Base-by-base conservation (phyloP, 208 protist species). In the Leishmania major region DNA sequence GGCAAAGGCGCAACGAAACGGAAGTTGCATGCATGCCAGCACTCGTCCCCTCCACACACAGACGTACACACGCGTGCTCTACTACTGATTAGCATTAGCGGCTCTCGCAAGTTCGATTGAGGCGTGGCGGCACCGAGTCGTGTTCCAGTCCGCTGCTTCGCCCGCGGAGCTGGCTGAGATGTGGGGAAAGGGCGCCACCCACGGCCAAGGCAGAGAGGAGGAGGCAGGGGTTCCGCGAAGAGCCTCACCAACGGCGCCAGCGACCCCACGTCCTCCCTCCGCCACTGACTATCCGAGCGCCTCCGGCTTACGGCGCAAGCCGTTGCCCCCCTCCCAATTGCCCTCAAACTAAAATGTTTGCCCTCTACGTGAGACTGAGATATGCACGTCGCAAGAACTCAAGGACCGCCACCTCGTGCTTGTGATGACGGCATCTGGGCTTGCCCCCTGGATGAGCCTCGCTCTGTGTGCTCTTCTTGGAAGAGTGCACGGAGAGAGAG, bases 101-200 rank as follows among this genome's bases (percentile, higher is more conserved):
- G 62, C 28, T 88, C 82, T 88, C 62, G 82, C 77, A 73, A 84
- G 76, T 69, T 79, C 77, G 81, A 86, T 80, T 83, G 82, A 88
- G 78, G 55, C 77, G 69, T 72, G 49, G 51, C 82, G 82, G 85
- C 78, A 86, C 43, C 60, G 66, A 87, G 59, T 35, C 8, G 71
- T 74, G 45, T 75, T 84, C 80, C 72, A 77, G 77, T 77, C 79
- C 84, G 75, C 82, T 83, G 82, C 82, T 75, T 87, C 82, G 84
- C 86, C 75, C 75, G 80, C 86, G 78, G 80, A 69, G 8, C 59
- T 69, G 4, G 31, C 62, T 22, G 31, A 69, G 28, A 22, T 8
- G 31, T 22, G 28, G 5, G 5, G 10, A 67, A 40, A 13, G 31
- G 31, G 62, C 15, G 3, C 31, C 7, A 37, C 62, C n/a, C 28